Conservation (phyloP, 1,139 yeast genomes). For the Taphrina sp. region DNA sequence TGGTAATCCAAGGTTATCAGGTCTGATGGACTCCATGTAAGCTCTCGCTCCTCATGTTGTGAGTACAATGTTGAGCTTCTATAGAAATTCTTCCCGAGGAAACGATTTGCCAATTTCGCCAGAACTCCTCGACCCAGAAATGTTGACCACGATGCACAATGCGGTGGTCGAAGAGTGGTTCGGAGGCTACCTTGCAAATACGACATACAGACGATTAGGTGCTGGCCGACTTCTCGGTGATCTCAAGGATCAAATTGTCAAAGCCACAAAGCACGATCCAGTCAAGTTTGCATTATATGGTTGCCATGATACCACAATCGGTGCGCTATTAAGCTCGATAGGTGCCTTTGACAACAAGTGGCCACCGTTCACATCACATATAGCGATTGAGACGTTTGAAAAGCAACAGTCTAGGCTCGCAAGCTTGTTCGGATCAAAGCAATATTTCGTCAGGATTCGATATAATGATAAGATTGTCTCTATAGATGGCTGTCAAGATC, state of each 20-base stretch:
- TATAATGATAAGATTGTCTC: conserved; percentile 37
- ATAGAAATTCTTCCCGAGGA: conserved; percentile 38
- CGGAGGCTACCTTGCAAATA: conserved; percentile 37
- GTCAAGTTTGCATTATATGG: conserved; percentile 39
- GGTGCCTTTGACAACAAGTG: conserved; percentile 38
- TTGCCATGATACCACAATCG: conserved; percentile 40
- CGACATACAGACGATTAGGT: conserved; percentile 33
- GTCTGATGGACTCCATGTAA: conserved; percentile 39
- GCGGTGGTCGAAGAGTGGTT: conserved; percentile 40
- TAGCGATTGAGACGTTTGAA: conserved; percentile 37
- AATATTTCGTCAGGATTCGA: conserved; percentile 37
- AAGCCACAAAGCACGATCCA: conserved; percentile 25
- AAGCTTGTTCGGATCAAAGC: conserved; percentile 21
- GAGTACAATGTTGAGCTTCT: too few relatives aligned
- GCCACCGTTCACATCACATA: conserved; percentile 39
- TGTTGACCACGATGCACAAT: conserved; percentile 33
- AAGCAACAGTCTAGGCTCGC: conserved; percentile 17
- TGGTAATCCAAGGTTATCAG: conserved; percentile 39
- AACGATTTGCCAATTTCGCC: conserved; percentile 37
- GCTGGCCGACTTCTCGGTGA: conserved; percentile 35
- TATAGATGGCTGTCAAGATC: conserved; percentile 37
- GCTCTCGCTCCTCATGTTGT: too few relatives aligned
- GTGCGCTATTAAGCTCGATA: conserved; percentile 38
- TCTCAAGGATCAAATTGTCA: conserved; percentile 29
- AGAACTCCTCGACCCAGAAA: conserved; percentile 35